Evolutionary conservation across 345 rosid species (phyloP).

Genomic region (Aquilaria sinensis): DNA sequence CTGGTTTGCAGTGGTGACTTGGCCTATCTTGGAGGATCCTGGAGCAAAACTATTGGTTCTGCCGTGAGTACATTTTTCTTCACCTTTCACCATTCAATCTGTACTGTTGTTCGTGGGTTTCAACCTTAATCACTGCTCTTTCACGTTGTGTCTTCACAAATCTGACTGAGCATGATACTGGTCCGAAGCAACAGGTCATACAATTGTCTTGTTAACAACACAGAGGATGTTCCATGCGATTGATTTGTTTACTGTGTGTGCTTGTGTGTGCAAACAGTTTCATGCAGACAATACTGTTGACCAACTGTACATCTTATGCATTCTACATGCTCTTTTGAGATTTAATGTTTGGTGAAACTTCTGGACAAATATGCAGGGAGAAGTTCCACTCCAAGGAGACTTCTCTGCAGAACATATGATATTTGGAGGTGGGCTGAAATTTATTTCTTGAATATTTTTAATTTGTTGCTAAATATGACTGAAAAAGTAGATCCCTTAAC

Average conservation of each 20-base stretch:
- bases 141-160: no score
- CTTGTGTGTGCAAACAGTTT: no score
- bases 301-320: constrained; percentile 1
- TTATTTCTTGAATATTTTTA: background rate
- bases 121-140: no score
- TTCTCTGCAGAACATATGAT: constrained; percentile 96
- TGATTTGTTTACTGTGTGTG: no score
- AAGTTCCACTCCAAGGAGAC: constrained; percentile 94
- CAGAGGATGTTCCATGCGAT: no score
- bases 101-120: no score
- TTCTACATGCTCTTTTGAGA: background rate
- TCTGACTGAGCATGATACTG: no score
- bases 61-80: constrained; percentile 49
- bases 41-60: constrained; percentile 87
- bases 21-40: constrained; percentile 87
- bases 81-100: background rate
- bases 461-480: background rate
- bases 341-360: background rate
- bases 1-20: constrained; percentile 82
- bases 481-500: background rate
- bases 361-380: constrained; percentile 48
- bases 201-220: no score
- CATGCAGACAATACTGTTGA: background rate
- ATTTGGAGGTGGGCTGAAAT: constrained; percentile 62
- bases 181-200: no score